Base-by-base conservation (phyloP, 2,329 filamentous ascomycete genomes). In the Hymenoscyphus scutula region DNA sequence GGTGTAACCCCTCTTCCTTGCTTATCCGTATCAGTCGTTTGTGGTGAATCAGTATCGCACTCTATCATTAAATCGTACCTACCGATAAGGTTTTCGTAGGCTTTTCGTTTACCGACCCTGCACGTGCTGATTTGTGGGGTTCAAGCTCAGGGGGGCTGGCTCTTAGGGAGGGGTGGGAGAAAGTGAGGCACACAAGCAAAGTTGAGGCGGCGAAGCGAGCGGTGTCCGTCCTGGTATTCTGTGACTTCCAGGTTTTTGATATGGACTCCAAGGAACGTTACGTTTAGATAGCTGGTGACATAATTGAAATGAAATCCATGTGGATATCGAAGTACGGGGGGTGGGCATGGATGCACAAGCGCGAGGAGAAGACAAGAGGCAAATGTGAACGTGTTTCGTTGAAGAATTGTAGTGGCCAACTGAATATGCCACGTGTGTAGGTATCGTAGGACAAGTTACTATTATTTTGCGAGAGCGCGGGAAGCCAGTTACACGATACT, bases 271-370 rank as follows among this genome's bases (percentile, higher is more conserved):
- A 17, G 34, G 34, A 23, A 13, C 25, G 45, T 23, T 51, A 51
- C 45, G 19, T 51, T 51, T 23, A 51, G 45, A 51, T 23, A 25
- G 45, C 23, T 51, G 19, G 45, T 51, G 45, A 25, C 45, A 15
- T 51, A 23, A 51, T 58, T 58, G 15, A 38, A 58, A 51, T 30
- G 6, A 53, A 53, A 37, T 25, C n/a, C 45, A 29, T 53, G 23
- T 38, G 5, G 38, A 63, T 62, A 61, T 53, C 59, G 48, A 62
- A 48, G 41, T 48, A 48, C n/a, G n/a, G 23, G 41, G 41, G 41
- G n/a, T n/a, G n/a, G n/a, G n/a, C n/a, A n/a, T 48, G n/a, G n/a
- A n/a, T 48, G 41, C 41, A 23, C 10, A 19, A 23, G 41, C 19
- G n/a, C 8, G n/a, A 23, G 41, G 3, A 45, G 10, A 8, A 13